A percentile compares a stretch with the other conserved stretches of the same genome.
These are phyloP conservation scores for Trametes sp. DNA, from an alignment of 1,284 basidiomycete species.

Conservation along the genomic window DNA sequence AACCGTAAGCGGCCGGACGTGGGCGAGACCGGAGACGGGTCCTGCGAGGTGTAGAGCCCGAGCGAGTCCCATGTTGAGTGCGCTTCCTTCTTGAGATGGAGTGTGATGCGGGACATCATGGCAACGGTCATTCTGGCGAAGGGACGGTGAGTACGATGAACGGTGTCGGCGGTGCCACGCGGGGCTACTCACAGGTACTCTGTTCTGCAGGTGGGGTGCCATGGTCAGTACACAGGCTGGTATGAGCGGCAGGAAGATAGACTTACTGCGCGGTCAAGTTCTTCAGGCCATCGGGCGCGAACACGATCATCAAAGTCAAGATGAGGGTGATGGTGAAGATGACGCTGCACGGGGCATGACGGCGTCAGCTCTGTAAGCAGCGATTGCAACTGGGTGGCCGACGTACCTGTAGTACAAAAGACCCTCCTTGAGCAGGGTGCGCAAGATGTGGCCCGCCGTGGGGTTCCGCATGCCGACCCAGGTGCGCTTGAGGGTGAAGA, in stretches of 20 bases:
- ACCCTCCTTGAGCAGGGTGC: constrained; percentile 60
- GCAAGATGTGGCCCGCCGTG: constrained; percentile 51
- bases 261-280: constrained; percentile 64
- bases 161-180: no score
- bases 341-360: constrained; percentile 44
- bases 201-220: constrained; percentile 42
- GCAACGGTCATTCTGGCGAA: constrained; percentile 45
- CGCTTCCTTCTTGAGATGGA: constrained; percentile 48
- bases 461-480: constrained; percentile 48
- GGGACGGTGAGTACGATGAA: neutral
- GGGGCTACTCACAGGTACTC: constrained; percentile 54
- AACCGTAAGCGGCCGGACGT: constrained; percentile 7
- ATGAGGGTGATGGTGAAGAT: constrained; percentile 60
- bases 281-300: constrained; percentile 51
- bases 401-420: constrained; percentile 60
- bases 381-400: neutral
- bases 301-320: constrained; percentile 59
- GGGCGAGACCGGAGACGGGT: neutral
- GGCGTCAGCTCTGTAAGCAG: neutral
- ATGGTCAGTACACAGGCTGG: neutral
- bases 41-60: constrained; percentile 9
- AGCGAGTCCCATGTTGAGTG: constrained; percentile 22
- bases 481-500: constrained; percentile 54
- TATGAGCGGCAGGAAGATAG: no score
- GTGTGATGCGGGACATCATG: constrained; percentile 62